phyloP scores from a whole-genome alignment of 345 rosid species.

The Erucastrum elatum region DNA sequence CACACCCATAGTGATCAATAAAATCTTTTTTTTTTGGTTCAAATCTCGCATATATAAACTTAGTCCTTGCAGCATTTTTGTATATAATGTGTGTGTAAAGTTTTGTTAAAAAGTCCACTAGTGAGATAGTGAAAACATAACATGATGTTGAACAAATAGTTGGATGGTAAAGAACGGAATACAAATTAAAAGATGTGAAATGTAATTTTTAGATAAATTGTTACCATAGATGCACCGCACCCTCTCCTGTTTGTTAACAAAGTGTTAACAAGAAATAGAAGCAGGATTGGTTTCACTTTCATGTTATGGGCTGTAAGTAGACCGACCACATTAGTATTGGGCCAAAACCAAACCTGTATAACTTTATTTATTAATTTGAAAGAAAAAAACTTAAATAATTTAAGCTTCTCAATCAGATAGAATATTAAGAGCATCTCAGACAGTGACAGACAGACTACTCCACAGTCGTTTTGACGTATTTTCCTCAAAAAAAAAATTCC shows the following conservation, averaged over 20 bases:
- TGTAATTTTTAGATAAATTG: too few relatives aligned
- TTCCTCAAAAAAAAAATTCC: not conserved
- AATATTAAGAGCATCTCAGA: constrained; percentile 37
- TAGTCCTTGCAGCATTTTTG: too few relatives aligned
- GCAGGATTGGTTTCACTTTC: not conserved
- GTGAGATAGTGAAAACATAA: too few relatives aligned
- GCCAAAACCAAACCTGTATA: not conserved
- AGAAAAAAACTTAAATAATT: not conserved
- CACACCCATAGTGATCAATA: not conserved
- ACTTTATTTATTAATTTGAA: not conserved
- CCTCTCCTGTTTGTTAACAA: not conserved
- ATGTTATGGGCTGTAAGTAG: not conserved
- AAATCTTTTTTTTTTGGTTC: not conserved
- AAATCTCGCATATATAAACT: not conserved
- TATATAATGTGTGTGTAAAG: too few relatives aligned
- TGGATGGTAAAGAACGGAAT: too few relatives aligned
- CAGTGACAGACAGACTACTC: constrained; percentile 28
- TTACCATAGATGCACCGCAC: too few relatives aligned
- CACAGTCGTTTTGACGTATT: constrained; percentile 27
- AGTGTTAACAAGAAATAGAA: not conserved
- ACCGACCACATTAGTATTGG: not conserved
- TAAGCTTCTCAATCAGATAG: constrained; percentile 21
- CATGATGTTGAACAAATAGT: too few relatives aligned
- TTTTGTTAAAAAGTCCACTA: too few relatives aligned
- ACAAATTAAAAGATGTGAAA: too few relatives aligned